Conservation (phyloP, 148 eudicot genomes). For the Rhododendron vialii region DNA sequence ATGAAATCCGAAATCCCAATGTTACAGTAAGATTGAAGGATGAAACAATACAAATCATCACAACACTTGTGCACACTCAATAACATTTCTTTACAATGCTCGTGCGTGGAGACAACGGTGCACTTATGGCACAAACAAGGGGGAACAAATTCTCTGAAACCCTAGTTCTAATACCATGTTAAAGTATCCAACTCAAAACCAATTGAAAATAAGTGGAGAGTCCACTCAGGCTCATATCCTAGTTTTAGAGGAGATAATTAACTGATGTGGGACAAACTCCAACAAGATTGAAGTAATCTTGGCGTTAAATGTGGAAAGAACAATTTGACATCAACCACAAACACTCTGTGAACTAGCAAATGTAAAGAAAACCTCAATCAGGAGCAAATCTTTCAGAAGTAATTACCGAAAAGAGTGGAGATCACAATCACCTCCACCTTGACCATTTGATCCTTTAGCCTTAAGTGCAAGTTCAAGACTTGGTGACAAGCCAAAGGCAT, state of each 20-base stretch:
- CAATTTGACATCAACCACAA: neutral
- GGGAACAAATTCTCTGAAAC: too few relatives aligned
- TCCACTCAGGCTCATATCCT: too few relatives aligned
- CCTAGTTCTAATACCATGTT: too few relatives aligned
- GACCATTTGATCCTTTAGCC: conserved; percentile 27
- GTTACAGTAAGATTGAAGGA: neutral
- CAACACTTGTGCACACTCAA: neutral
- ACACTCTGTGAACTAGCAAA: neutral
- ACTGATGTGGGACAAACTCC: too few relatives aligned
- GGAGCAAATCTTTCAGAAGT: conserved; percentile 29
- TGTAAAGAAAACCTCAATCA: conserved; percentile 14
- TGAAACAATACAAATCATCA: neutral
- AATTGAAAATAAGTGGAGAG: too few relatives aligned
- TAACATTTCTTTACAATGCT: neutral
- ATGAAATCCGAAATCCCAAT: conserved; percentile 1
- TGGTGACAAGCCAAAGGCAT: conserved; percentile 49
- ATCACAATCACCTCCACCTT: conserved; percentile 42
- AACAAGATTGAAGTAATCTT: neutral
- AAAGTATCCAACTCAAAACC: too few relatives aligned
- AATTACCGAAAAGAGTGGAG: conserved; percentile 41
- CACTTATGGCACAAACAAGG: too few relatives aligned
- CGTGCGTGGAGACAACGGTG: too few relatives aligned
- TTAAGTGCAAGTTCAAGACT: conserved; percentile 37
- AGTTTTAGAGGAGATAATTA: too few relatives aligned
- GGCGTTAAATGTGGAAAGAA: neutral